Evolutionary conservation across 306 rosid species (phyloP).

Genomic region (Adenanthera pavonina): DNA sequence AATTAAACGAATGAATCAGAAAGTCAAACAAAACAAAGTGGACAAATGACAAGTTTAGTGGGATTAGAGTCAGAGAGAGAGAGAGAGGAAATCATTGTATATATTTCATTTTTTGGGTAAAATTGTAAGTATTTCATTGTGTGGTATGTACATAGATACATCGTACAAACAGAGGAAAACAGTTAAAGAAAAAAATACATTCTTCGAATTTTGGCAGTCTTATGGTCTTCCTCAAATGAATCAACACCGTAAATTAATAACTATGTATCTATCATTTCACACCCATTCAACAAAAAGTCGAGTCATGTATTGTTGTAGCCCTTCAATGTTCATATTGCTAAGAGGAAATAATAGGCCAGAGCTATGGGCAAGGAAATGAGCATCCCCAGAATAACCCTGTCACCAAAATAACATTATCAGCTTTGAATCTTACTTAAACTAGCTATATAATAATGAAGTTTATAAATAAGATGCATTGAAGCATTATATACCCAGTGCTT

Average conservation of each 20-base stretch:
- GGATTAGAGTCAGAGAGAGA: background rate
- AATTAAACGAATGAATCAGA: background rate
- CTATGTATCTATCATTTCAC: slow-evolving; percentile 32
- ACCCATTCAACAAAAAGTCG: background rate
- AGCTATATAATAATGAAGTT: background rate
- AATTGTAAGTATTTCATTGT: background rate
- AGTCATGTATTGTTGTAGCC: slow-evolving; percentile 18
- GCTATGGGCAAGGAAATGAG: slow-evolving; percentile 87
- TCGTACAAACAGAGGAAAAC: background rate
- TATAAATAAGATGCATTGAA: slow-evolving; percentile 28
- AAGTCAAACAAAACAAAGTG: background rate
- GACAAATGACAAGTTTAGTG: background rate
- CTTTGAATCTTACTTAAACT: slow-evolving; percentile 33
- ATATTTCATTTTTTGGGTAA: background rate
- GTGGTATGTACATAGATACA: background rate
- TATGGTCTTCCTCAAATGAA: slow-evolving; percentile 1
- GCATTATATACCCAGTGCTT: slow-evolving; percentile 78
- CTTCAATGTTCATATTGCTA: slow-evolving; percentile 66
- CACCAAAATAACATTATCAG: slow-evolving; percentile 43
- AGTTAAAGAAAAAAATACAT: background rate
- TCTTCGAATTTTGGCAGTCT: background rate
- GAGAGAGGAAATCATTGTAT: background rate
- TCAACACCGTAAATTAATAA: slow-evolving; percentile 11
- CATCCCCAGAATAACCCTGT: slow-evolving; percentile 90
- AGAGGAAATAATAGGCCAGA: slow-evolving; percentile 72